These are phyloP conservation scores for Marasmius fiardii DNA, from an alignment of 1,284 basidiomycete species.

Conservation along the genomic window DNA sequence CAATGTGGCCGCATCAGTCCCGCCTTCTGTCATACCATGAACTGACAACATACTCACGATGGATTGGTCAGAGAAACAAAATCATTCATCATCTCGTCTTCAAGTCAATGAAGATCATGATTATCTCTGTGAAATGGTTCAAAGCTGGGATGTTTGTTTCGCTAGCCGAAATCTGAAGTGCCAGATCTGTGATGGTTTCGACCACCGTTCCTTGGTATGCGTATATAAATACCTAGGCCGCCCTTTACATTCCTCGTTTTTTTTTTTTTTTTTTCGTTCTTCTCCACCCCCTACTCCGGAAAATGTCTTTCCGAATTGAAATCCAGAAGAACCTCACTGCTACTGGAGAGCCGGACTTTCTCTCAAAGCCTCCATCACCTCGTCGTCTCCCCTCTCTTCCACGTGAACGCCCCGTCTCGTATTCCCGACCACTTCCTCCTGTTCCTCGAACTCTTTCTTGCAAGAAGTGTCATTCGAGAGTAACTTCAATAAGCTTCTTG, in stretches of 20 bases:
- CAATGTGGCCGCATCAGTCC: no score
- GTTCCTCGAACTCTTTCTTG: slow-evolving; percentile 40
- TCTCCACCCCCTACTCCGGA: neutral
- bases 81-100: no score
- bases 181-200: slow-evolving; percentile 1
- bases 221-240: no score
- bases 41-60: no score
- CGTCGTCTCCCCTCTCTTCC: slow-evolving; percentile 31
- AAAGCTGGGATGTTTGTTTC: no score
- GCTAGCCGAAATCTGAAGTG: no score
- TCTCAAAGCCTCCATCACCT: slow-evolving; percentile 15
- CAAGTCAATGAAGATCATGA: no score
- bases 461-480: slow-evolving; percentile 39
- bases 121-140: no score
- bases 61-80: no score
- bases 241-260: neutral
- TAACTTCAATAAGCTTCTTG: slow-evolving; percentile 39
- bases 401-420: slow-evolving; percentile 13
- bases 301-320: slow-evolving; percentile 11
- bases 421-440: slow-evolving; percentile 36
- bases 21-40: no score
- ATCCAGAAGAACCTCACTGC: slow-evolving; percentile 5
- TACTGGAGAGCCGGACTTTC: slow-evolving; percentile 12
- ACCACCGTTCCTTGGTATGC: no score
- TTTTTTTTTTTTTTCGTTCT: neutral